These are phyloP conservation scores for Trichoderma atrobrunneum DNA, from an alignment of 2,329 filamentous ascomycete species.

Conservation along the genomic window DNA sequence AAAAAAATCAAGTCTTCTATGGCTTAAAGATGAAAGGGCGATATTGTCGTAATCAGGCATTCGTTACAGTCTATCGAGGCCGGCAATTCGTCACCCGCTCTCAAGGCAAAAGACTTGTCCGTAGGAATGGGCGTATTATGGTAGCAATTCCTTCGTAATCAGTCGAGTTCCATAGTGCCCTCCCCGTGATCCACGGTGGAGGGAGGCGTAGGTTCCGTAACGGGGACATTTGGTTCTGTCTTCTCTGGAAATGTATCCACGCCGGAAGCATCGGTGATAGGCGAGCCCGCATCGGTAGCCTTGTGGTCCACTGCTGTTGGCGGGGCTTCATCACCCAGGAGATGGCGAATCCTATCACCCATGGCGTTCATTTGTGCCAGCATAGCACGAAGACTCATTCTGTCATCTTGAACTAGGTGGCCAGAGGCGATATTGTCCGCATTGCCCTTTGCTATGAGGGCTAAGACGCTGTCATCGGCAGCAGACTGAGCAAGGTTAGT, in stretches of 20 bases:
- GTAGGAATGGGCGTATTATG: neutral
- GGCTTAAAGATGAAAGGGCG: neutral
- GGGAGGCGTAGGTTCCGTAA: slow-evolving; percentile 41
- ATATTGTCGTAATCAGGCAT: slow-evolving; percentile 7
- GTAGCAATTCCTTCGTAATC: neutral
- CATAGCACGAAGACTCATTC: slow-evolving; percentile 46
- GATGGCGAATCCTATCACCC: slow-evolving; percentile 40
- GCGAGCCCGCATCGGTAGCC: slow-evolving; percentile 26
- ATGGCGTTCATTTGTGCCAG: slow-evolving; percentile 47
- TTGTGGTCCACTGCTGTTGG: slow-evolving; percentile 24
- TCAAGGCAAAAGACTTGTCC: neutral
- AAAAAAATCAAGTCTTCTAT: slow-evolving; percentile 7
- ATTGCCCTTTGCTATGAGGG: slow-evolving; percentile 49
- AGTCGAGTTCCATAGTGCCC: slow-evolving; percentile 41
- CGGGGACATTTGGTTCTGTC: slow-evolving; percentile 28
- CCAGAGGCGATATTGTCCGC: slow-evolving; percentile 41
- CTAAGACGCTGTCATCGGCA: slow-evolving; percentile 45
- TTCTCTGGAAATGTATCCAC: slow-evolving; percentile 29
- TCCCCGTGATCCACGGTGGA: slow-evolving; percentile 41
- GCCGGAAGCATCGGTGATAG: slow-evolving; percentile 27
- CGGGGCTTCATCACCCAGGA: slow-evolving; percentile 36
- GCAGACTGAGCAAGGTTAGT: slow-evolving; percentile 36
- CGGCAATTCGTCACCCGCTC: neutral
- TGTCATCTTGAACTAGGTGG: slow-evolving; percentile 43
- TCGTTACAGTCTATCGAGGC: slow-evolving; percentile 19